These are phyloP conservation scores for Trichophyton rubrum DNA, from an alignment of 2,329 filamentous ascomycete genomes.

Conservation along the genomic window DNA sequence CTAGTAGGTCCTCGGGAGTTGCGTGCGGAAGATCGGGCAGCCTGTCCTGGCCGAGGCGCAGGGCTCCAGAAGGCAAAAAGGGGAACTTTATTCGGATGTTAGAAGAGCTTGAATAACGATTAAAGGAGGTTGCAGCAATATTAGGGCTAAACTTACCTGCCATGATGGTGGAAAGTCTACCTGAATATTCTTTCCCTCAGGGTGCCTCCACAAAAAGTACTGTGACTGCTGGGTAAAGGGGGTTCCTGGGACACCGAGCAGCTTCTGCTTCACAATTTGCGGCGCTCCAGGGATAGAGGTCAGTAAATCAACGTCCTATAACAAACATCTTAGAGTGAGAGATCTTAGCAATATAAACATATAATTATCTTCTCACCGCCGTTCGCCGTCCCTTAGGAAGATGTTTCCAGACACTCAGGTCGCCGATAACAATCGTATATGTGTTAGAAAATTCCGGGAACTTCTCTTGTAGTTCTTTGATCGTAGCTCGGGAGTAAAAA, in stretches of 20 bases:
- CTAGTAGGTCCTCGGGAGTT: slow-evolving; percentile 7
- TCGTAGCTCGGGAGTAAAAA: not conserved
- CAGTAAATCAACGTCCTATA: slow-evolving; percentile 9
- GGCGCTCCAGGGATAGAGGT: slow-evolving; percentile 6
- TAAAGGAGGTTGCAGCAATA: not conserved
- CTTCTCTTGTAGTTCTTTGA: not conserved
- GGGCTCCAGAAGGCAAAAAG: slow-evolving; percentile 5
- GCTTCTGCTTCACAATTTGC: slow-evolving; percentile 4
- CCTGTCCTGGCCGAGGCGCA: not conserved
- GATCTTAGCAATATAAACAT: not conserved
- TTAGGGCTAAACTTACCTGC: slow-evolving; percentile 5
- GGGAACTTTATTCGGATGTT: not conserved
- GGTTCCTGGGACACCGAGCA: slow-evolving; percentile 4
- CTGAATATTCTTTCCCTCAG: slow-evolving; percentile 1
- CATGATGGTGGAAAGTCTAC: slow-evolving; percentile 8
- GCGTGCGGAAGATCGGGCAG: slow-evolving; percentile 4
- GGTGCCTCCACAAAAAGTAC: slow-evolving; percentile 5
- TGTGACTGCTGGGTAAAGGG: slow-evolving; percentile 6
- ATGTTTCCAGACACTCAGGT: slow-evolving; percentile 5
- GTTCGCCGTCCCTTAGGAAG: slow-evolving; percentile 1
- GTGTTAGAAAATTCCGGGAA: not conserved
- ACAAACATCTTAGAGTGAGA: not conserved
- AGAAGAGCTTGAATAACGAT: not conserved
- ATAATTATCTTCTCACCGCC: not conserved
- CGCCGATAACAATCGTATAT: slow-evolving; percentile 6